Conservation (phyloP, 441 rosid genomes). For the Theobroma grandiflorum region DNA sequence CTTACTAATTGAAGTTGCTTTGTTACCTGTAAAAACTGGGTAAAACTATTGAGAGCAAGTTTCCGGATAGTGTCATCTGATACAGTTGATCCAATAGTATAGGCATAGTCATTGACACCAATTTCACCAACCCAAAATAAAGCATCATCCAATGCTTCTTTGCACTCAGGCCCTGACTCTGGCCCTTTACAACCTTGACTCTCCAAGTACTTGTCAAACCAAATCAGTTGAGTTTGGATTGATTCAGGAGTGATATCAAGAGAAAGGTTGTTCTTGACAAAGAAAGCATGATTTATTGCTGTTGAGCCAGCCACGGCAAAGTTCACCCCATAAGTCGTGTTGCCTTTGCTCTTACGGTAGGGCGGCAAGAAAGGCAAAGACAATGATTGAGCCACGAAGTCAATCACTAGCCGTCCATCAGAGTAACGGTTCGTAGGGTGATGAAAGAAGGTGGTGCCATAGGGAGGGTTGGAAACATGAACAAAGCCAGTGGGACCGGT, state of each 20-base stretch:
- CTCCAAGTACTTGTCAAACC: slow-evolving; percentile 67
- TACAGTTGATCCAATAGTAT: slow-evolving; percentile 63
- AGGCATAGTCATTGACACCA: slow-evolving; percentile 91
- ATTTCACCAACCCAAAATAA: slow-evolving; percentile 94
- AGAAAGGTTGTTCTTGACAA: slow-evolving; percentile 73
- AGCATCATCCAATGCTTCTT: slow-evolving; percentile 55
- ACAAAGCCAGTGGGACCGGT: slow-evolving; percentile 77
- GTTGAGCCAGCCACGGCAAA: slow-evolving; percentile 94
- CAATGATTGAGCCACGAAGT: slow-evolving; percentile 74
- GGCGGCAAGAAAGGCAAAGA: slow-evolving; percentile 80
- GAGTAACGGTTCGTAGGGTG: slow-evolving; percentile 88
- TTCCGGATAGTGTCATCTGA: slow-evolving; percentile 53
- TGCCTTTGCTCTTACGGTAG: slow-evolving; percentile 44
- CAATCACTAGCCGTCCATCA: slow-evolving; percentile 88
- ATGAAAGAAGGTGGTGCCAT: slow-evolving; percentile 83
- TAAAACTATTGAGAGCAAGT: slow-evolving; percentile 55
- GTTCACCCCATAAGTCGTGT: slow-evolving; percentile 62
- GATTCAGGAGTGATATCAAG: slow-evolving; percentile 81
- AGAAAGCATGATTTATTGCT: slow-evolving; percentile 73
- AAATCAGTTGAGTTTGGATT: slow-evolving; percentile 68
- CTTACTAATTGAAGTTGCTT: too few relatives aligned
- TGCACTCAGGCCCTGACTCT: slow-evolving; percentile 45
- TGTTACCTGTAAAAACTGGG: slow-evolving; percentile 64
- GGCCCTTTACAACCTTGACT: slow-evolving; percentile 54
- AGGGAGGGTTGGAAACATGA: slow-evolving; percentile 79